Evolutionary conservation across 352 stramenopile genomes (phyloP).

Genomic region (Phytopythium boreale): DNA sequence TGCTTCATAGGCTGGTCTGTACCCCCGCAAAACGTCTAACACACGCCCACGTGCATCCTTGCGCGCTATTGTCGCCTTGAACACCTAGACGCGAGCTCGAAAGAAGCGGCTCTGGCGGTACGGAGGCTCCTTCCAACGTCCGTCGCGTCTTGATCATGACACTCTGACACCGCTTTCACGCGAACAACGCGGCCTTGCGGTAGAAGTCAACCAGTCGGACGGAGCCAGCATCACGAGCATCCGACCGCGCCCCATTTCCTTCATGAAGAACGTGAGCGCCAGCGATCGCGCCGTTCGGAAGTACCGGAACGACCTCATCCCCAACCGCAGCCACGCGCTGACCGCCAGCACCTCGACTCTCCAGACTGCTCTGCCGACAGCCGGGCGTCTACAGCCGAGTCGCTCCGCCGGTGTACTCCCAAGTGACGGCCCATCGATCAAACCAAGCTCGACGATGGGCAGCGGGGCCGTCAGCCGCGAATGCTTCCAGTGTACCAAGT

Average conservation of each 20-base stretch:
- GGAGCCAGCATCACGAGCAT: constrained; percentile 26
- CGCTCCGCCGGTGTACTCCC: constrained; percentile 15
- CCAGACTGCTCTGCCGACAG: background rate
- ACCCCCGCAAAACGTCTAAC: background rate
- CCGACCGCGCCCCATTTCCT: constrained; percentile 29
- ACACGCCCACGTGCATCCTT: background rate
- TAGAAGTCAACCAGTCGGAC: constrained; percentile 37
- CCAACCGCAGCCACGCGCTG: constrained; percentile 44
- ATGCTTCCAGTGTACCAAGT: constrained; percentile 53
- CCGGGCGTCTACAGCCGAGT: constrained; percentile 18
- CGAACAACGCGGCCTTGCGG: constrained; percentile 47
- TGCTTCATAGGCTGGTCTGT: background rate
- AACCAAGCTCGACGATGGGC: background rate
- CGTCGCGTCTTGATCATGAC: background rate
- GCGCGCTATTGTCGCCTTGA: too few species aligned
- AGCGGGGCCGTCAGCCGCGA: constrained; percentile 34
- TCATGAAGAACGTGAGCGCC: constrained; percentile 45
- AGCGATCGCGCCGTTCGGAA: constrained; percentile 66
- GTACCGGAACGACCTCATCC: constrained; percentile 65
- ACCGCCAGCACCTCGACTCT: constrained; percentile 37
- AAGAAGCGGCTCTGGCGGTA: constrained; percentile 61
- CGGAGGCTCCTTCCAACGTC: background rate
- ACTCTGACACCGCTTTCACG: background rate
- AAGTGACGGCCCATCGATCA: background rate
- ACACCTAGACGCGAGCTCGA: constrained; percentile 52